These are phyloP conservation scores for Wallacemonas collosoma DNA, from an alignment of 208 protist genomes.

Conservation along the genomic window DNA sequence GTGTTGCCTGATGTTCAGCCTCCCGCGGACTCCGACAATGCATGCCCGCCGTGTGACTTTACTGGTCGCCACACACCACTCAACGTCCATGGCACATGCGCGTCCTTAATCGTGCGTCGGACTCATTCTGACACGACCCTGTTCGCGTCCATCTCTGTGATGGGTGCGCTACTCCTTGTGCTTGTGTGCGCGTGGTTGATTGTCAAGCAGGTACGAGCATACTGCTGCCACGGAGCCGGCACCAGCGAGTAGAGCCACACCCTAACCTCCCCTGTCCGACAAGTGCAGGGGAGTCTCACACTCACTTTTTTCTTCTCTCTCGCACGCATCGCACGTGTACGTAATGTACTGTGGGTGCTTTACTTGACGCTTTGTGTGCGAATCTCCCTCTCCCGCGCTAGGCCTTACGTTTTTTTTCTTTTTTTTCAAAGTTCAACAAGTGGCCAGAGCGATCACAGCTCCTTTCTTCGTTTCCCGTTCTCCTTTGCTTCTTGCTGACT, in stretches of 20 bases:
- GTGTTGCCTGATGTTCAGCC: background rate
- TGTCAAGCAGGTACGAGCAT: background rate
- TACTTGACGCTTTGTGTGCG: background rate
- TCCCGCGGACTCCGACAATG: background rate
- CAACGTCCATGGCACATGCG: background rate
- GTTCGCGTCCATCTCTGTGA: background rate
- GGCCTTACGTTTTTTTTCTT: conserved; percentile 8
- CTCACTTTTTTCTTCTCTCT: conserved; percentile 18
- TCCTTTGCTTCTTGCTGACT: conserved; percentile 5
- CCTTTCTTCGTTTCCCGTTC: background rate
- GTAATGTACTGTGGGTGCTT: background rate
- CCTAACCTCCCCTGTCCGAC: no score
- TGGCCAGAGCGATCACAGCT: no score
- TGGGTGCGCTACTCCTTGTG: background rate
- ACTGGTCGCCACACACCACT: background rate
- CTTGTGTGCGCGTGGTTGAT: conserved; percentile 9
- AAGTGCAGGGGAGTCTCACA: background rate
- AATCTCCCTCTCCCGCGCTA: background rate
- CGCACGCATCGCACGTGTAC: conserved; percentile 2
- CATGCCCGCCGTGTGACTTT: background rate
- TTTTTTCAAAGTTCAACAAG: background rate
- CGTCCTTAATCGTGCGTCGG: background rate
- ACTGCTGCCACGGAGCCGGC: no score
- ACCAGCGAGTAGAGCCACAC: no score
- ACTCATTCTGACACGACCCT: background rate